A percentile compares a stretch with the other conserved stretches of the same genome.
Evolutionary conservation across 2,329 filamentous ascomycete species (phyloP).

Genomic region (Monosporascus sp.): DNA sequence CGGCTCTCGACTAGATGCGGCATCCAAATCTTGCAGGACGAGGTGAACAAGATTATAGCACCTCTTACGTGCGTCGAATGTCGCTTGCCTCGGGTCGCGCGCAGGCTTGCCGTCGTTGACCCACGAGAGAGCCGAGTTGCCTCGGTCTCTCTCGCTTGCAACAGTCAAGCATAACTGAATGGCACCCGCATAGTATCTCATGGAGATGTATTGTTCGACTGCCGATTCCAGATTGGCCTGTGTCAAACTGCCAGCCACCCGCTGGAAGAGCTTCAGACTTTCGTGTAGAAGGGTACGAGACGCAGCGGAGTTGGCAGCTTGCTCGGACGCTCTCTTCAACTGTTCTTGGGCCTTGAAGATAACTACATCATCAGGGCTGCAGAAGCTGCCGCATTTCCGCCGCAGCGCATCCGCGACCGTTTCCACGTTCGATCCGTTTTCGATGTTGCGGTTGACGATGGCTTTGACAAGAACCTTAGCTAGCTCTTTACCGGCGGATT

Average conservation of each 20-base stretch:
- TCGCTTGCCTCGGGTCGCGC: constrained; percentile 61
- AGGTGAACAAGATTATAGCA: constrained; percentile 86
- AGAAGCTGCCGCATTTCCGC: constrained; percentile 92
- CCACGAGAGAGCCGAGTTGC: constrained; percentile 80
- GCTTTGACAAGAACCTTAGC: constrained; percentile 94
- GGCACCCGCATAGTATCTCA: constrained; percentile 90
- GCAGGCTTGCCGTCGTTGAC: constrained; percentile 75
- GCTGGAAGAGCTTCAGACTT: constrained; percentile 80
- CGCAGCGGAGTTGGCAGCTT: constrained; percentile 66
- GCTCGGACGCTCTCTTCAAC: constrained; percentile 80
- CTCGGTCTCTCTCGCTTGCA: constrained; percentile 78
- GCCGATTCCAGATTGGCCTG: constrained; percentile 75
- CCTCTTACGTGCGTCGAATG: constrained; percentile 65
- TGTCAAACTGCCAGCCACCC: constrained; percentile 78
- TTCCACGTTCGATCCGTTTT: constrained; percentile 94
- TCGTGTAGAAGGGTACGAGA: constrained; percentile 80
- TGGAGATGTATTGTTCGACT: constrained; percentile 69
- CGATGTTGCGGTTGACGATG: constrained; percentile 96
- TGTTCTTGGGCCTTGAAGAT: constrained; percentile 98
- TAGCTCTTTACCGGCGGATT: constrained; percentile 73
- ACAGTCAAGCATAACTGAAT: constrained; percentile 83
- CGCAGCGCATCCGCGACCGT: constrained; percentile 93
- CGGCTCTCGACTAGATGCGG: constrained; percentile 60
- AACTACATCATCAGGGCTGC: constrained; percentile 92
- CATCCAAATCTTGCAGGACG: constrained; percentile 74